phyloP scores from a whole-genome alignment of 1,284 basidiomycete genomes.

The Ustanciosporium gigantosporum region DNA sequence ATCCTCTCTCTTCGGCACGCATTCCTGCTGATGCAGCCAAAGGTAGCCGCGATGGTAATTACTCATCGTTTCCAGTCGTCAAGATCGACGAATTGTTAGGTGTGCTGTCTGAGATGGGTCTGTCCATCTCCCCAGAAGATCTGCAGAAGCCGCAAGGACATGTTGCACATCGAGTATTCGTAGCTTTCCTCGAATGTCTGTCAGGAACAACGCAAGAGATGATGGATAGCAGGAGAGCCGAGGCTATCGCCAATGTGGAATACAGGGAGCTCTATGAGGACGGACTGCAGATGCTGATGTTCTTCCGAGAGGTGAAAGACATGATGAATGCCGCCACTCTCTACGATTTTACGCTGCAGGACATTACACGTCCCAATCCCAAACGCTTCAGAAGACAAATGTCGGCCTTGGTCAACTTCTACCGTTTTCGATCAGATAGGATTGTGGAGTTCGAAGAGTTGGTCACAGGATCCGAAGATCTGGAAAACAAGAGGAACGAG shows the following conservation, averaged over 20 bases:
- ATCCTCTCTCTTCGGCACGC: constrained; percentile 30
- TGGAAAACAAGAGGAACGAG: constrained; percentile 66
- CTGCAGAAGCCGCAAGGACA: constrained; percentile 44
- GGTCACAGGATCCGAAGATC: constrained; percentile 68
- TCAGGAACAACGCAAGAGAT: constrained; percentile 47
- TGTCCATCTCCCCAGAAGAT: constrained; percentile 45
- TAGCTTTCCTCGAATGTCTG: constrained; percentile 51
- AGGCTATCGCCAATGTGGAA: constrained; percentile 30
- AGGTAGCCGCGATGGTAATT: constrained; percentile 41
- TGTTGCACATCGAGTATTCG: constrained; percentile 45
- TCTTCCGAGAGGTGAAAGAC: constrained; percentile 54
- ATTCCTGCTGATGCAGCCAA: constrained; percentile 30
- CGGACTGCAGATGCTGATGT: constrained; percentile 49
- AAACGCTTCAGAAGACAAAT: constrained; percentile 58
- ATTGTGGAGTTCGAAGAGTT: constrained; percentile 68
- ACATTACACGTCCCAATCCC: constrained; percentile 53
- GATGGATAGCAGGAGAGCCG: constrained; percentile 43
- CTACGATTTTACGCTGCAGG: constrained; percentile 54
- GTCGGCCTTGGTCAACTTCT: constrained; percentile 59
- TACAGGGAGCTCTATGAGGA: constrained; percentile 50
- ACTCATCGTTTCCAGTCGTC: constrained; percentile 53
- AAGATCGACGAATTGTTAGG: constrained; percentile 49
- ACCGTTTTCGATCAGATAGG: constrained; percentile 53
- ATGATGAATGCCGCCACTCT: constrained; percentile 57
- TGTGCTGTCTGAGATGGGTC: constrained; percentile 48